Conservation (phyloP, 192 early-diverging fungal species). For the Geranomyces variabilis region DNA sequence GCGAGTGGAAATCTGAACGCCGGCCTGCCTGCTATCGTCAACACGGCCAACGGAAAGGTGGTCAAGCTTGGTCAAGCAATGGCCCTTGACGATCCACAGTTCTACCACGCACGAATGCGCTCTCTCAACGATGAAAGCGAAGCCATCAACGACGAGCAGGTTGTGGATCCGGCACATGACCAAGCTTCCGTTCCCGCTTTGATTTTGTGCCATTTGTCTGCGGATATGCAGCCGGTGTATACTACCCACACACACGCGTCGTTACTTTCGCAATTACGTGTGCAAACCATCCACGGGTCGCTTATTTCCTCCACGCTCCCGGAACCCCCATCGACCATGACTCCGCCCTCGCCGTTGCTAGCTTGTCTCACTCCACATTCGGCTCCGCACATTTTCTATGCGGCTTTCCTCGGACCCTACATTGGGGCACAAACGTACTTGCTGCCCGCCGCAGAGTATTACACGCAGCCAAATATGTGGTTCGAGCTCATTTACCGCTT, state of each 20-base stretch:
- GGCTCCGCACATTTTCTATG: conserved; percentile 59
- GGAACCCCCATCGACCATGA: not conserved
- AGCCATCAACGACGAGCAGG: conserved; percentile 23
- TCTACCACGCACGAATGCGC: conserved; percentile 10
- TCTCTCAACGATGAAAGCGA: not conserved
- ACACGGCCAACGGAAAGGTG: conserved; percentile 58
- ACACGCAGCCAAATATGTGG: conserved; percentile 56
- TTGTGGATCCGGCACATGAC: not conserved
- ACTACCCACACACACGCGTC: conserved; percentile 57
- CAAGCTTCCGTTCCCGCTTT: conserved; percentile 41
- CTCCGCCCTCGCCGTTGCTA: conserved; percentile 34
- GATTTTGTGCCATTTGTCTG: conserved; percentile 56
- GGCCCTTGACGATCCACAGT: conserved; percentile 52
- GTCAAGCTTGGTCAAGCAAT: conserved; percentile 62
- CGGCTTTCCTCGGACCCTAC: conserved; percentile 53
- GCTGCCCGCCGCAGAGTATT: conserved; percentile 65
- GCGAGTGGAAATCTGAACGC: not conserved
- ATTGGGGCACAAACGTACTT: conserved; percentile 66
- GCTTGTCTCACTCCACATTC: conserved; percentile 51
- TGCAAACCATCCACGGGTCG: conserved; percentile 53
- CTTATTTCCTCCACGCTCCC: not conserved
- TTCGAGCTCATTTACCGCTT: conserved; percentile 76
- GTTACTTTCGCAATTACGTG: conserved; percentile 61
- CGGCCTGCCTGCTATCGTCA: conserved; percentile 56
- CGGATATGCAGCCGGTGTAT: conserved; percentile 53